A percentile compares a stretch with the other conserved stretches of the same genome.
These are phyloP conservation scores for Colletotrichum liaoningense DNA, from an alignment of 2,329 filamentous ascomycete genomes.

Conservation along the genomic window DNA sequence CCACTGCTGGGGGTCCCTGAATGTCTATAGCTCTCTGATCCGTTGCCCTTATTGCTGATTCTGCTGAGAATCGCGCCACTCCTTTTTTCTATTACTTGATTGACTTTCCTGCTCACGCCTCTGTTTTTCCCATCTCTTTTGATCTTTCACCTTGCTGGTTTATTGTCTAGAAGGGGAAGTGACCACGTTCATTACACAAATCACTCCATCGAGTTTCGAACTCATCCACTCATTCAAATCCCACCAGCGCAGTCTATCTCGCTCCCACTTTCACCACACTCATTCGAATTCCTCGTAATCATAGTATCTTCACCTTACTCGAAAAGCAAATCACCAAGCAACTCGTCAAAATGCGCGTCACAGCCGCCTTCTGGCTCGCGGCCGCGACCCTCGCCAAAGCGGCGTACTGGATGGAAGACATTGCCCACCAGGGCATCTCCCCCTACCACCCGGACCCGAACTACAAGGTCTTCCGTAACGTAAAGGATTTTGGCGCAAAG, in stretches of 20 bases:
- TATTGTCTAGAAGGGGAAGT: not conserved
- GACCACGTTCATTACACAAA: not conserved
- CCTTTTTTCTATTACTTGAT: not conserved
- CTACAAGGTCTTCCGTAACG: constrained; percentile 60
- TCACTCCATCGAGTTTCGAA: not conserved
- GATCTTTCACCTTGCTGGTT: not conserved
- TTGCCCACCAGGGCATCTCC: constrained; percentile 59
- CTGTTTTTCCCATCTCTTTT: not conserved
- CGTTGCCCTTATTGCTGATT: not conserved
- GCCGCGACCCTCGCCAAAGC: constrained; percentile 36
- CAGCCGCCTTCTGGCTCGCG: constrained; percentile 29
- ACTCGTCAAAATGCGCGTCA: constrained; percentile 31
- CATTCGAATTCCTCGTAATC: not conserved
- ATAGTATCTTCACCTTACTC: no score
- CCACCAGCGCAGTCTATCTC: not conserved
- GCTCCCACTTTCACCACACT: not conserved
- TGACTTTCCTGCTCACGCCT: not conserved
- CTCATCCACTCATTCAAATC: not conserved
- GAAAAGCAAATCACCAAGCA: not conserved
- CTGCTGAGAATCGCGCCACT: constrained; percentile 6
- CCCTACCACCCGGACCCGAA: constrained; percentile 55
- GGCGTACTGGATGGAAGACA: constrained; percentile 55
- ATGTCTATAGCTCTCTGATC: constrained; percentile 8
- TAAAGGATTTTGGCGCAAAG: constrained; percentile 56
- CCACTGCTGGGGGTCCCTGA: not conserved